Percentiles rank a stretch among this genome's conserved stretches.
Evolutionary conservation across 257 asterid species (phyloP).

Genomic region (Salvia hispanica): DNA sequence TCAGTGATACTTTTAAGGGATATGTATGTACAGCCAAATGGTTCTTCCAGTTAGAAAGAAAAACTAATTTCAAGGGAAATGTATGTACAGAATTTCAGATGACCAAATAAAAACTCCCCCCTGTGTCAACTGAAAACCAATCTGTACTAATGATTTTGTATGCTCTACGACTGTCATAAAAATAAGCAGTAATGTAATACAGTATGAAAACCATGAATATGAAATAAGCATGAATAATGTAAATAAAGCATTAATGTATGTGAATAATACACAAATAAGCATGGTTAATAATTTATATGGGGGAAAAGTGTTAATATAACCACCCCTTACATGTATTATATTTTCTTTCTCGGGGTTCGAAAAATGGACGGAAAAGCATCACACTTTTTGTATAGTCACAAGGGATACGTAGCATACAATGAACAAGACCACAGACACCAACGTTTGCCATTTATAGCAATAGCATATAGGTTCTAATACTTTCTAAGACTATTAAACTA

Average conservation of each 20-base stretch:
- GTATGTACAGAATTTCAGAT: background rate
- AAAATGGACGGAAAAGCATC: constrained; percentile 8
- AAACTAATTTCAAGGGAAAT: background rate
- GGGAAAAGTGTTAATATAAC: too few species aligned
- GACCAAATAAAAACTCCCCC: too few species aligned
- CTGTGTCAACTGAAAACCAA: too few species aligned
- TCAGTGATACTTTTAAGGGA: constrained; percentile 17
- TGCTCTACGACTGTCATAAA: too few species aligned
- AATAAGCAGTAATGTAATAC: too few species aligned
- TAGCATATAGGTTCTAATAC: background rate
- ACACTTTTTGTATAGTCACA: background rate
- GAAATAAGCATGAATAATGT: too few species aligned
- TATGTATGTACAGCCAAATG: constrained; percentile 2
- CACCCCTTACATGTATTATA: too few species aligned
- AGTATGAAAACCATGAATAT: too few species aligned
- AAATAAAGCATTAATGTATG: too few species aligned
- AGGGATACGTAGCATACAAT: background rate
- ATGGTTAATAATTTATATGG: too few species aligned
- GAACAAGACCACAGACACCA: background rate
- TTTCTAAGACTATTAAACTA: background rate
- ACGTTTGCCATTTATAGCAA: background rate
- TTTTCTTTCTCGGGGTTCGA: background rate
- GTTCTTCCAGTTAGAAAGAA: background rate
- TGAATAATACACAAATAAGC: too few species aligned
- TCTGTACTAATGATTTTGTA: too few species aligned